These are phyloP conservation scores for Verticillium dahliae DNA, from an alignment of 2,329 filamentous ascomycete genomes.

Conservation along the genomic window DNA sequence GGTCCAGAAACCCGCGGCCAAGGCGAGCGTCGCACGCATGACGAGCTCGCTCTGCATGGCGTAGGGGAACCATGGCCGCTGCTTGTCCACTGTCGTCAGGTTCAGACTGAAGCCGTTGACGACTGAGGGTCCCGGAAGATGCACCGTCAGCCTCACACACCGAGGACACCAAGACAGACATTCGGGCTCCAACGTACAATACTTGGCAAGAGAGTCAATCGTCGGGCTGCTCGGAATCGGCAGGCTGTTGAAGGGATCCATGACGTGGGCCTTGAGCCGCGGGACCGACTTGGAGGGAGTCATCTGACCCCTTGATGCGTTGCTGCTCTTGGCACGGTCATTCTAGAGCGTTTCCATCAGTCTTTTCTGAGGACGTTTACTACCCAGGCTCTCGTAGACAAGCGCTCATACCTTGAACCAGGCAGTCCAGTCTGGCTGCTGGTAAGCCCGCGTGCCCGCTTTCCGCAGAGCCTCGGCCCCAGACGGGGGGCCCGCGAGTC, in stretches of 20 bases:
- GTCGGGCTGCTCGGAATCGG: conserved; percentile 7
- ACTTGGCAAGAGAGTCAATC: conserved; percentile 8
- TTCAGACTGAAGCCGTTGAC: conserved; percentile 10
- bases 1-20: conserved; percentile 10
- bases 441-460: neutral
- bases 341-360: neutral
- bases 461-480: neutral
- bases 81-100: conserved; percentile 8
- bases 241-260: conserved; percentile 12
- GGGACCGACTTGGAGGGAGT: neutral
- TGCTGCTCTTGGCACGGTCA: neutral
- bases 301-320: neutral
- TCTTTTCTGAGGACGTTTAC: too few species aligned
- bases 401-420: neutral
- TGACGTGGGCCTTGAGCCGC: neutral
- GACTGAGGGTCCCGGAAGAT: conserved; percentile 1
- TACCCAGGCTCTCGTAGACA: neutral
- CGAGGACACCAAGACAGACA: neutral
- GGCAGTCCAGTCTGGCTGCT: neutral
- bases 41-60: conserved; percentile 12
- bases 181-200: conserved; percentile 4
- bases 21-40: conserved; percentile 10
- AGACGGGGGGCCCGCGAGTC: neutral
- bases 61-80: conserved; percentile 12
- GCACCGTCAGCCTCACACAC: neutral